A percentile compares a stretch with the other conserved stretches of the same genome.
These are phyloP conservation scores for Orbilia ellipsospora DNA, from an alignment of 2,329 filamentous ascomycete genomes.

Conservation along the genomic window DNA sequence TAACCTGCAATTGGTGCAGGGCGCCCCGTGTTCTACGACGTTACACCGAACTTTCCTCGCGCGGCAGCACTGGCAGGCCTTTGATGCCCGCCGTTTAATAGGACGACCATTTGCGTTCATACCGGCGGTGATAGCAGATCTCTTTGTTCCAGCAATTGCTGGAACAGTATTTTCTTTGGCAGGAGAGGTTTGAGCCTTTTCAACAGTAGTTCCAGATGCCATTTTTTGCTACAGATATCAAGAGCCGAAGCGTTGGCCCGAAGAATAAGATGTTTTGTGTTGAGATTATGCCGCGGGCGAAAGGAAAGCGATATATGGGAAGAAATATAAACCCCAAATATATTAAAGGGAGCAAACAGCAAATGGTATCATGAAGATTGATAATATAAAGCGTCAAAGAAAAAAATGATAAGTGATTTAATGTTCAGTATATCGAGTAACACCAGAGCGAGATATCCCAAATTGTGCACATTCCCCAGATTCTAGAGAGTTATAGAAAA, in stretches of 20 bases:
- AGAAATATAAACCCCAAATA: conserved; percentile 19
- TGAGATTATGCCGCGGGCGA: conserved; percentile 46
- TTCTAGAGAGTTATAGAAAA: conserved; percentile 34
- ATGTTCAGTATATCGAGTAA: conserved; percentile 53
- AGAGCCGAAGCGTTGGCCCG: conserved; percentile 5
- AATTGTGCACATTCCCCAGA: conserved; percentile 54
- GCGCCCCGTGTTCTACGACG: conserved; percentile 84
- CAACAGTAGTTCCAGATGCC: conserved; percentile 25
- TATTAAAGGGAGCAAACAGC: conserved; percentile 11
- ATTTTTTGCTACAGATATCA: conserved; percentile 20
- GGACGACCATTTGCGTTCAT: conserved; percentile 67
- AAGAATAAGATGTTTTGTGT: conserved; percentile 17
- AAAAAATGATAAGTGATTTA: conserved; percentile 1
- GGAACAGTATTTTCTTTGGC: conserved; percentile 20
- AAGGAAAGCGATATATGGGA: conserved; percentile 20
- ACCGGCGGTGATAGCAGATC: conserved; percentile 70
- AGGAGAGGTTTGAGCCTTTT: conserved; percentile 15
- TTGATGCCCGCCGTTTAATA: conserved; percentile 86
- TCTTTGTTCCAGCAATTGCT: conserved; percentile 63
- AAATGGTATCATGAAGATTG: conserved; percentile 32
- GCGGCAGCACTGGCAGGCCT: conserved; percentile 88
- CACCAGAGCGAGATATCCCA: conserved; percentile 54
- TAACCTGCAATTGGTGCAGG: conserved; percentile 86
- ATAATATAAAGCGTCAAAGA: not conserved
- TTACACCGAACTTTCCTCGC: conserved; percentile 93